Conservation (phyloP, 257 asterid species). For the Scutellaria minor region DNA sequence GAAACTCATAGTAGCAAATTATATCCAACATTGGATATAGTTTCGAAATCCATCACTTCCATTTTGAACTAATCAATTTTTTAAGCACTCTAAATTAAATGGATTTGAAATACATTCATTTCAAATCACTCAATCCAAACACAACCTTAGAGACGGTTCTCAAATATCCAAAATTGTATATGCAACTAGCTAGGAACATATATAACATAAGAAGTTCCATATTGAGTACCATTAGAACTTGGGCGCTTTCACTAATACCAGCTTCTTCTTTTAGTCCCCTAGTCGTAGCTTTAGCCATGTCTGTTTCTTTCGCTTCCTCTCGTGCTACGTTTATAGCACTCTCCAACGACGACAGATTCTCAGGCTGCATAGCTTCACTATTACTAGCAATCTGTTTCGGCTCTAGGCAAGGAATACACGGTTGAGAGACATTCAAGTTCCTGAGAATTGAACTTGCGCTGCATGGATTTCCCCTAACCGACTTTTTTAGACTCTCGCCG, state of each 20-base stretch:
- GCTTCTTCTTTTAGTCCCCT: slow-evolving; percentile 68
- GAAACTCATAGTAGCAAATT: too few species aligned
- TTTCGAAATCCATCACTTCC: too few species aligned
- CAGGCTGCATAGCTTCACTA: slow-evolving; percentile 42
- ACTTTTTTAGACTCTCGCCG: slow-evolving; percentile 56
- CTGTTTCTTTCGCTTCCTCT: slow-evolving; percentile 68
- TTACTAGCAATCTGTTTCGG: slow-evolving; percentile 27
- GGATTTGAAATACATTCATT: not conserved
- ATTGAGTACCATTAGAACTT: slow-evolving; percentile 70
- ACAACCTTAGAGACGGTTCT: not conserved
- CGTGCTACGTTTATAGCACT: slow-evolving; percentile 64
- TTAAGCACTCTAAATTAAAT: too few species aligned
- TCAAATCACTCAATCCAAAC: not conserved
- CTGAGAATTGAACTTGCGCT: slow-evolving; percentile 80
- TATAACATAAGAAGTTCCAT: not conserved
- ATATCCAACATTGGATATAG: too few species aligned
- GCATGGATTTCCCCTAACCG: slow-evolving; percentile 58
- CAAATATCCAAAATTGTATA: not conserved
- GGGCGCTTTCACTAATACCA: slow-evolving; percentile 74
- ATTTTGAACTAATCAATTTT: too few species aligned
- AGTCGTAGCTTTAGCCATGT: slow-evolving; percentile 63
- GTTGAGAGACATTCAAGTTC: slow-evolving; percentile 61
- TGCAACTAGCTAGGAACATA: not conserved
- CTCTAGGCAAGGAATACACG: slow-evolving; percentile 38
- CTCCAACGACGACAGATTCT: slow-evolving; percentile 57